Conservation (phyloP, 192 early-diverging fungal genomes). For the Funneliformis geosporum region DNA sequence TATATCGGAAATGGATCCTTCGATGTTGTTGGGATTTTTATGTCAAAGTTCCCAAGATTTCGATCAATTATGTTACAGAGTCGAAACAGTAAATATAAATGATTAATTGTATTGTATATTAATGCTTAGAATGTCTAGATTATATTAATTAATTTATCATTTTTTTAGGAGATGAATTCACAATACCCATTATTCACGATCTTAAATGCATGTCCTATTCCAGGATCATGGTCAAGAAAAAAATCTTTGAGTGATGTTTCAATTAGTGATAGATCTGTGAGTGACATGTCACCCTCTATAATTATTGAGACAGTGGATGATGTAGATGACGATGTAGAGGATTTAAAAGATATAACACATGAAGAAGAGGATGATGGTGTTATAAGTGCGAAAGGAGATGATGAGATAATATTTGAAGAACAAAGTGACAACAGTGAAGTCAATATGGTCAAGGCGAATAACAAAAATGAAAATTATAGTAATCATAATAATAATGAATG, state of each 20-base stretch:
- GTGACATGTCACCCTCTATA: not conserved
- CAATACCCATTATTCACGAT: conserved; percentile 22
- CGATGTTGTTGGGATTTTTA: conserved; percentile 48
- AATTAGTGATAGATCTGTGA: not conserved
- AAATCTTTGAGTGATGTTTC: not conserved
- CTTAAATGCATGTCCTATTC: not conserved
- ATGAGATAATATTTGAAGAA: too few species aligned
- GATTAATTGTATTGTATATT: not conserved
- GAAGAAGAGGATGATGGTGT: not conserved
- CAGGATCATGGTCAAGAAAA: not conserved
- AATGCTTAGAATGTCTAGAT: not conserved
- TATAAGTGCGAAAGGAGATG: not conserved
- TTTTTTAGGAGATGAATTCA: conserved; percentile 13
- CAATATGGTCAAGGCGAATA: too few species aligned
- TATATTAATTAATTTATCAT: not conserved
- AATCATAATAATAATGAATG: too few species aligned
- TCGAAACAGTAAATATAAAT: conserved; percentile 26
- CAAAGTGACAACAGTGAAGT: too few species aligned
- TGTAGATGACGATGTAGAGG: conserved; percentile 1
- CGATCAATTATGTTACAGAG: conserved; percentile 30
- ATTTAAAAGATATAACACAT: conserved; percentile 1
- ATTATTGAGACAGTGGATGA: not conserved
- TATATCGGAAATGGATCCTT: conserved; percentile 45
- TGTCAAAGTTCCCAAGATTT: conserved; percentile 38
- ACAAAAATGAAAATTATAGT: too few species aligned